Evolutionary conservation across 345 rosid genomes (phyloP).

Genomic region (Eucalyptus microcorys): DNA sequence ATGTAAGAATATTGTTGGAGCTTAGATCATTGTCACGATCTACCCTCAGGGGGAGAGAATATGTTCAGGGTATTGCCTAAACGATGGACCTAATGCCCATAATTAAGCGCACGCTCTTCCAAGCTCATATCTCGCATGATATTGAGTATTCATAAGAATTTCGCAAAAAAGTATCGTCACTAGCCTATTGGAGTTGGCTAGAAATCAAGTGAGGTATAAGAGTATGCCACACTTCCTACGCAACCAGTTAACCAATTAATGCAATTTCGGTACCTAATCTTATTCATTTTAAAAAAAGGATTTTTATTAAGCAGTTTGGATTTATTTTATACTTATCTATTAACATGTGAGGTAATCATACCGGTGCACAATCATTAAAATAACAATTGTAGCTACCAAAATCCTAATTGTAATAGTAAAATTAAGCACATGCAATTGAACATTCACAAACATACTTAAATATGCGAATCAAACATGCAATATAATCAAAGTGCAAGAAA

Average conservation of each 20-base stretch:
- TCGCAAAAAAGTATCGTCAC: fast-evolving
- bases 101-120: fast-evolving
- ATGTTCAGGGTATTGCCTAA: fast-evolving
- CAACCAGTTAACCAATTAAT: too few relatives aligned
- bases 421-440: fast-evolving
- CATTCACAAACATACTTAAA: too few relatives aligned
- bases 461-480: too few relatives aligned
- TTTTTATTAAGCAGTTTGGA: fast-evolving
- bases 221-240: too few relatives aligned
- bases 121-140: fast-evolving
- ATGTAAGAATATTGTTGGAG: too few relatives aligned
- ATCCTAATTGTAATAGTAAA: fast-evolving
- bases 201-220: fast-evolving
- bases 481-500: too few relatives aligned
- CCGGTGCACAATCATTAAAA: fast-evolving
- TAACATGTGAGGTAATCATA: too few relatives aligned
- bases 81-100: fast-evolving
- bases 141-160: fast-evolving
- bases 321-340: fast-evolving
- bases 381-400: fast-evolving
- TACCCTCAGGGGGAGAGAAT: fast-evolving
- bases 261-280: fast-evolving
- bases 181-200: fast-evolving
- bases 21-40: too few relatives aligned
- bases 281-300: fast-evolving